Conservation (phyloP, 1,284 basidiomycete genomes). For the Takashimella tepidaria region DNA sequence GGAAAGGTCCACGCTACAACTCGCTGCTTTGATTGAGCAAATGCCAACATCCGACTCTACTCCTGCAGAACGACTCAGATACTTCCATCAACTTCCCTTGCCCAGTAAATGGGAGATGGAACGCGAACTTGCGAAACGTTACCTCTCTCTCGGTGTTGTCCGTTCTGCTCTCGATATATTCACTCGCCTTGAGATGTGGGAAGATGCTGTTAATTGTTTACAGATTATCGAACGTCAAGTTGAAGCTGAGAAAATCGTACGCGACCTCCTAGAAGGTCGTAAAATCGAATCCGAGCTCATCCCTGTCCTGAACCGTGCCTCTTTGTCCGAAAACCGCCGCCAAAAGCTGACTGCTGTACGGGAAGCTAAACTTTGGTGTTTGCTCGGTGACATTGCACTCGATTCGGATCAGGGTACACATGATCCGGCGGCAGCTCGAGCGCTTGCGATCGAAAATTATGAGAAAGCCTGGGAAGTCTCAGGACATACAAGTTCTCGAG, state of each 20-base stretch:
- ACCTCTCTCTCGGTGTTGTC: conserved; percentile 74
- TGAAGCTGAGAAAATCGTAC: conserved; percentile 69
- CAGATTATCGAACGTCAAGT: conserved; percentile 71
- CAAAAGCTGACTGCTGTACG: conserved; percentile 61
- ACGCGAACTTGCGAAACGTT: conserved; percentile 74
- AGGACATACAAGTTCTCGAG: conserved; percentile 69
- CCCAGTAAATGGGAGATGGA: conserved; percentile 90
- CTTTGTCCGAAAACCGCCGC: conserved; percentile 50
- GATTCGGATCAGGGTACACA: conserved; percentile 30
- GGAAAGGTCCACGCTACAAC: conserved; percentile 79
- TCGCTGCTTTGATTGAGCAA: conserved; percentile 89
- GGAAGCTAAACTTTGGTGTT: conserved; percentile 90
- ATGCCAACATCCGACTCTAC: conserved; percentile 74
- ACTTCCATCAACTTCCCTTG: conserved; percentile 70
- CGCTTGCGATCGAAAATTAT: conserved; percentile 66
- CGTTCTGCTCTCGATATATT: conserved; percentile 87
- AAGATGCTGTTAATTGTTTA: conserved; percentile 83
- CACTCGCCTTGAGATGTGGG: conserved; percentile 92
- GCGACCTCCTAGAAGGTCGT: conserved; percentile 72
- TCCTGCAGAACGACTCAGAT: conserved; percentile 63
- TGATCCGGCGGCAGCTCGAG: conserved; percentile 25
- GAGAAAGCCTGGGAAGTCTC: conserved; percentile 80
- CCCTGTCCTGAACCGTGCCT: conserved; percentile 57
- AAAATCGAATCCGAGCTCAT: conserved; percentile 76
- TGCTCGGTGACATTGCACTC: conserved; percentile 87